Evolutionary conservation across 352 stramenopile genomes (phyloP), one percentile per base, ranked within the genome.

Genomic region (Phytophthora pseudosyringae): DNA sequence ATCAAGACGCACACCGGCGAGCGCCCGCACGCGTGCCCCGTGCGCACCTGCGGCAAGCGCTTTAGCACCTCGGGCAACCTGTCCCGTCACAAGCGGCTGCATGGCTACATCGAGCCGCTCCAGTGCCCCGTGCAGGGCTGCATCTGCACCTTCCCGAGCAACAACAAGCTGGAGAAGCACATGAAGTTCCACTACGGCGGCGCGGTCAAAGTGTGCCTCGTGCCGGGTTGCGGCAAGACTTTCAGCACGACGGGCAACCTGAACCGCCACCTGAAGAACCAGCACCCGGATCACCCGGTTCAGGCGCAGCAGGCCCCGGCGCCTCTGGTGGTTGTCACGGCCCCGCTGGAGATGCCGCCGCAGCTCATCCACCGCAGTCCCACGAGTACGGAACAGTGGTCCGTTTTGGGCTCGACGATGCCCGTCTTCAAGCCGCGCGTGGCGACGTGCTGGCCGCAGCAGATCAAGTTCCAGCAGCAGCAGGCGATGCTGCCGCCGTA

Each of bases 1-100:
- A 76, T 82, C 50, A 89, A 88, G 67, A 90, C 80, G 26, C 81
- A 90, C 73, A 88, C 81, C 32, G 81, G 81, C 28, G 73, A 82
- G 26, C 70, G 66, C 7, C 74, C 74, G 8, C 67, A 82, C 38
- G 43, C 67, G 26, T 82, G 71, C 41, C 60, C 59, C 4, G 67
- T 64, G 4, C 60, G 44, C 28, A 56, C 39, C 7, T 82, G 74
- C 44, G 71, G 64, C 26, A 82, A 82, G 61, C 73, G 74, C 48
- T 82, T 82, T 47, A 82, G 59, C 32, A 82, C 74, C 1, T 75
- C 74, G 4, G 74, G 74, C 36, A 82, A 82, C 58, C 57, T 82
- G 10, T 73, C 74, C 1, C 71, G 74, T 0, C 74, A 82, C 48
- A 73, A 72, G 43, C 67, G 71, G 21, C 58, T 82, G 0, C 74